Evolutionary conservation across 2,329 filamentous ascomycete genomes (phyloP).

Genomic region (Exophiala sideris): DNA sequence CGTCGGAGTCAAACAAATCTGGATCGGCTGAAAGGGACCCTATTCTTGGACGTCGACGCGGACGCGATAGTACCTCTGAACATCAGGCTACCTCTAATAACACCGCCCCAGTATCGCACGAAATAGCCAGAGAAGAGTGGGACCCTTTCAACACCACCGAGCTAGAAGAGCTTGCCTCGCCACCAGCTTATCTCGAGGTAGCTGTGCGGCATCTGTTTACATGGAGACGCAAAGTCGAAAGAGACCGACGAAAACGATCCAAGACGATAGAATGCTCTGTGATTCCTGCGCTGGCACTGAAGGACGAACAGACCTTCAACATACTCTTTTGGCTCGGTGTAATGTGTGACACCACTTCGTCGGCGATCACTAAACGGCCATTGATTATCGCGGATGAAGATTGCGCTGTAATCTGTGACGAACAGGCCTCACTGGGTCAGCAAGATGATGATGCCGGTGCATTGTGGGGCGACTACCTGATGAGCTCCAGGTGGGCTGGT

Average conservation of each 20-base stretch:
- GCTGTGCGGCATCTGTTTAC: constrained; percentile 23
- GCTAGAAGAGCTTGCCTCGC: constrained; percentile 14
- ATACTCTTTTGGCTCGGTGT: constrained; percentile 58
- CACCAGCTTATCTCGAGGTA: constrained; percentile 20
- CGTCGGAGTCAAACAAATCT: not conserved
- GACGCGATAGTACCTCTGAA: not conserved
- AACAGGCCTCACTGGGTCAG: not conserved
- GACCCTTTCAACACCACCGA: constrained; percentile 16
- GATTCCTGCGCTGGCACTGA: constrained; percentile 16
- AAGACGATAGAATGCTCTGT: not conserved
- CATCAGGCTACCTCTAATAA: not conserved
- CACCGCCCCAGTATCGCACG: not conserved
- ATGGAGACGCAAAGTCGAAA: constrained; percentile 18
- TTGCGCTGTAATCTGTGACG: constrained; percentile 36
- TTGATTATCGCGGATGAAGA: constrained; percentile 48
- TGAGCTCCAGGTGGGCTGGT: constrained; percentile 15
- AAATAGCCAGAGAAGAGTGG: constrained; percentile 11
- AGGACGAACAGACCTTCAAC: constrained; percentile 49
- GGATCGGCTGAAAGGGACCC: not conserved
- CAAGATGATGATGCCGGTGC: constrained; percentile 31
- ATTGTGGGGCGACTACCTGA: constrained; percentile 34
- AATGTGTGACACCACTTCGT: constrained; percentile 59
- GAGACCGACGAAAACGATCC: constrained; percentile 9
- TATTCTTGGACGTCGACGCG: not conserved
- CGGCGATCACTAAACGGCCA: constrained; percentile 51